Evolutionary conservation across 2,329 filamentous ascomycete species (phyloP).

Genomic region (Neofusicoccum parvum): DNA sequence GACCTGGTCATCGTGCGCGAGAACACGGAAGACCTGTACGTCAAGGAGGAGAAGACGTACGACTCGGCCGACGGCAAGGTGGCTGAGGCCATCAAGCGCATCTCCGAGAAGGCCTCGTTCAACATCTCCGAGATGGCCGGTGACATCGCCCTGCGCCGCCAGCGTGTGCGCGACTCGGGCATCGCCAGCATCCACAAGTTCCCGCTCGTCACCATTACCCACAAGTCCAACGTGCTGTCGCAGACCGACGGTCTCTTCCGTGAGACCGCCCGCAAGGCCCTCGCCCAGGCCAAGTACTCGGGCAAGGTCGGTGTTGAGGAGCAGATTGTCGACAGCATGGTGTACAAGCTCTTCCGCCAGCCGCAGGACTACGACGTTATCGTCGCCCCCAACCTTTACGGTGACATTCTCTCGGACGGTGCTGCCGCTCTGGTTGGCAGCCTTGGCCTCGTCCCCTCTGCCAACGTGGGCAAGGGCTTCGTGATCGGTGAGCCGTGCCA

Average conservation of each 20-base stretch:
- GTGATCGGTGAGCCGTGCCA: slow-evolving; percentile 98
- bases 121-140: slow-evolving; percentile 93
- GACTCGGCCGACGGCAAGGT: slow-evolving; percentile 75
- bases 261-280: slow-evolving; percentile 71
- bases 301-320: slow-evolving; percentile 73
- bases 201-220: slow-evolving; percentile 90
- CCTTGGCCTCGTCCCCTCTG: slow-evolving; percentile 87
- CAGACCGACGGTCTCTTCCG: slow-evolving; percentile 98
- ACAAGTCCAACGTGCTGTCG: slow-evolving; percentile 96
- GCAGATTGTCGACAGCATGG: slow-evolving; percentile 99
- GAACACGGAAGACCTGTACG: slow-evolving; percentile 98
- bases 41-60: slow-evolving; percentile 91
- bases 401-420: slow-evolving; percentile 93
- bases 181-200: slow-evolving; percentile 62
- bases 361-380: slow-evolving; percentile 96
- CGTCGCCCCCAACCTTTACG: slow-evolving; percentile 95
- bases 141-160: slow-evolving; percentile 85
- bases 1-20: slow-evolving; percentile 98
- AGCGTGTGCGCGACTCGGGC: slow-evolving; percentile 71
- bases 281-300: slow-evolving; percentile 66
- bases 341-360: slow-evolving; percentile 98
- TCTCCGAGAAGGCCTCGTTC: slow-evolving; percentile 79
- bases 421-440: slow-evolving; percentile 92
- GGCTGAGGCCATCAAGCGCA: slow-evolving; percentile 97
- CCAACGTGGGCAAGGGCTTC: slow-evolving; percentile 92